Evolutionary conservation across 495 filamentous ascomycete genomes (phyloP).

Genomic region (Aspergillus incahuasiensis): DNA sequence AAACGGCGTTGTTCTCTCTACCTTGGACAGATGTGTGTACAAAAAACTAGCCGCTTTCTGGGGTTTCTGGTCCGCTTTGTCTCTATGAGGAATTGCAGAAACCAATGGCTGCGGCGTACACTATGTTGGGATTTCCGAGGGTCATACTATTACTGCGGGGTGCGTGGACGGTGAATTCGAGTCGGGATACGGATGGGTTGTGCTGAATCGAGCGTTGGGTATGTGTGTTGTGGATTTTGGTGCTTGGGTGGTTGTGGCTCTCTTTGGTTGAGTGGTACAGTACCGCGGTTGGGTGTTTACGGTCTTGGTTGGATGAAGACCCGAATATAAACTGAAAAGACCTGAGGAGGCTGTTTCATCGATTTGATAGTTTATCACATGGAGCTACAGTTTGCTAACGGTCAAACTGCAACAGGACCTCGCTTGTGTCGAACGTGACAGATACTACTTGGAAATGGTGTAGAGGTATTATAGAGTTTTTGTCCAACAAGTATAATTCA

Average conservation of each 20-base stretch:
- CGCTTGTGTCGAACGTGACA: background rate
- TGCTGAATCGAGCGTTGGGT: background rate
- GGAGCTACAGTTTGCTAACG: background rate
- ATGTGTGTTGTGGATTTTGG: conserved; percentile 20
- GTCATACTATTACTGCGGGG: conserved; percentile 7
- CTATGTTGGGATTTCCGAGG: conserved; percentile 1
- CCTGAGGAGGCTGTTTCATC: conserved; percentile 44
- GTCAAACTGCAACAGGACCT: background rate
- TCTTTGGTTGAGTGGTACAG: conserved; percentile 14
- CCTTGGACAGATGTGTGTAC: conserved; percentile 26
- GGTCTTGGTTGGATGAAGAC: conserved; percentile 42
- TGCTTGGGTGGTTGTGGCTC: conserved; percentile 12
- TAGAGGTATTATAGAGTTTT: background rate
- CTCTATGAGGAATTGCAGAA: conserved; percentile 42
- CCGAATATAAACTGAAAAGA: conserved; percentile 54
- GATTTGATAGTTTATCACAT: background rate
- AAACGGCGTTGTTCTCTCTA: conserved; percentile 9
- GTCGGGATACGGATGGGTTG: background rate
- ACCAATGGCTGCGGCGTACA: conserved; percentile 48
- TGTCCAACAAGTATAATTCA: conserved; percentile 6
- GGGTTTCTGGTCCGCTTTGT: conserved; percentile 44
- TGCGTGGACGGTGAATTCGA: background rate
- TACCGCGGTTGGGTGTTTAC: conserved; percentile 34
- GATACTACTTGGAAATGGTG: background rate
- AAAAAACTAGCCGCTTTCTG: conserved; percentile 33